Conservation (phyloP, 2,329 filamentous ascomycete genomes). For the Alternaria tenuissima region DNA sequence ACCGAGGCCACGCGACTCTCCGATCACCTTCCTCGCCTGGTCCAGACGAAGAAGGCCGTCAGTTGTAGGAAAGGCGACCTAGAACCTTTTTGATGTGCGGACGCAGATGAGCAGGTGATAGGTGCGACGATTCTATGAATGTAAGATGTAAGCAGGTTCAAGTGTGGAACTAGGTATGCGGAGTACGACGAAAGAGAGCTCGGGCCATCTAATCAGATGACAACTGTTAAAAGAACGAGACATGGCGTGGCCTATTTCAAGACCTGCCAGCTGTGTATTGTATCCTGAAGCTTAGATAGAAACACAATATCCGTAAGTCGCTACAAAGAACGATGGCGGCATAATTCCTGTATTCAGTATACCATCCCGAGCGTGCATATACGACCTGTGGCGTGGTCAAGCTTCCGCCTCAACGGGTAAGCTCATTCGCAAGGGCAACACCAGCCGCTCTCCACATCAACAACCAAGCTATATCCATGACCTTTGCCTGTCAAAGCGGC, state of each 20-base stretch:
- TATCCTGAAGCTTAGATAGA: neutral
- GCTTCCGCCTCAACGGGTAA: slow-evolving; percentile 33
- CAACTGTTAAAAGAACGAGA: neutral
- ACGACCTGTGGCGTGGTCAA: slow-evolving; percentile 29
- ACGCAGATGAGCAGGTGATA: too few species aligned
- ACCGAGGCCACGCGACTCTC: neutral
- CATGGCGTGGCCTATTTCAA: neutral
- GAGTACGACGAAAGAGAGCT: neutral
- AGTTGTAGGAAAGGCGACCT: neutral
- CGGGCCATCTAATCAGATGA: neutral
- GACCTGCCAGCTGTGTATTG: neutral
- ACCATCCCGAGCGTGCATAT: slow-evolving; percentile 19
- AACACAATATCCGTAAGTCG: neutral
- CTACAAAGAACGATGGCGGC: neutral
- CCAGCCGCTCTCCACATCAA: slow-evolving; percentile 35
- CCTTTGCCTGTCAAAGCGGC: slow-evolving; percentile 18
- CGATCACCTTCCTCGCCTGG: slow-evolving; percentile 1
- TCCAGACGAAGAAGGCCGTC: slow-evolving; percentile 5
- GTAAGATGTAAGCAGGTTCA: neutral
- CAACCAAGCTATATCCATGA: slow-evolving; percentile 26
- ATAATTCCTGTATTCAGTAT: slow-evolving; percentile 26
- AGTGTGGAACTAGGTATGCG: neutral
- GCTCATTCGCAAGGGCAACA: slow-evolving; percentile 26
- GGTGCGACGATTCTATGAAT: neutral
- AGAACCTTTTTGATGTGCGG: neutral